A percentile compares a stretch with the other conserved stretches of the same genome.
Evolutionary conservation across 2,329 filamentous ascomycete genomes (phyloP).

Genomic region (Clonostachys solani): DNA sequence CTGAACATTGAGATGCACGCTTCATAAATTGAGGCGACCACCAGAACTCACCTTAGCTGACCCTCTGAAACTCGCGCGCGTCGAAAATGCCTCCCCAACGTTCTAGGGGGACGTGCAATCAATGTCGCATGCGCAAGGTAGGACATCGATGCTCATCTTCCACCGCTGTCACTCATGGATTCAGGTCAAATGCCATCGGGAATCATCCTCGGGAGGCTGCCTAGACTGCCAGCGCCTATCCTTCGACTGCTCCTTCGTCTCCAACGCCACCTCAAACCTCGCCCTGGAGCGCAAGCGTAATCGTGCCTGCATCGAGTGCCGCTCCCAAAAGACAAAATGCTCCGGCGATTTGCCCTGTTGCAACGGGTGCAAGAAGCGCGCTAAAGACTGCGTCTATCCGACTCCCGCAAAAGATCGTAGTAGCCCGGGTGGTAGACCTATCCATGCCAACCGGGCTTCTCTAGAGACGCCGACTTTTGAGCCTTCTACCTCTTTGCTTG

Average conservation of each 20-base stretch:
- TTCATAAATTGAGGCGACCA: no score
- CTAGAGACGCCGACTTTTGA: no score
- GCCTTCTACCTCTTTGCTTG: no score
- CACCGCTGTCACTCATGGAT: slow-evolving; percentile 14
- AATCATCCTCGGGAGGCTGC: slow-evolving; percentile 29
- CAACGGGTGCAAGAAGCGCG: slow-evolving; percentile 1
- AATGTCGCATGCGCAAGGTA: slow-evolving; percentile 5
- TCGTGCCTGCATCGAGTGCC: slow-evolving; percentile 36
- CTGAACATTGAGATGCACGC: no score
- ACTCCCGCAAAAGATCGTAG: background rate
- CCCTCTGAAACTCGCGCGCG: no score
- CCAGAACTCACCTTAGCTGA: no score
- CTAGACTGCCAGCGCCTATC: slow-evolving; percentile 44
- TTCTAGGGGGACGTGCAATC: slow-evolving; percentile 4
- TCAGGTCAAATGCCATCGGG: slow-evolving; percentile 39
- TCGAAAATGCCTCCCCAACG: slow-evolving; percentile 3
- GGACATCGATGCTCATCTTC: slow-evolving; percentile 1
- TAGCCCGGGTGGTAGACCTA: background rate
- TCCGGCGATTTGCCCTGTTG: slow-evolving; percentile 32
- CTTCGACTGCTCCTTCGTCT: slow-evolving; percentile 38
- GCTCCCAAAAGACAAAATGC: slow-evolving; percentile 38
- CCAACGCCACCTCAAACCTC: slow-evolving; percentile 24
- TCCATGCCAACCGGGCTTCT: background rate
- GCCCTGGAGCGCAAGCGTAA: slow-evolving; percentile 34
- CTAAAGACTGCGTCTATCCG: slow-evolving; percentile 15